Evolutionary conservation across 768 basidiomycete genomes (phyloP), one percentile per base, ranked within the genome.

Genomic region (Zangia roseola): DNA sequence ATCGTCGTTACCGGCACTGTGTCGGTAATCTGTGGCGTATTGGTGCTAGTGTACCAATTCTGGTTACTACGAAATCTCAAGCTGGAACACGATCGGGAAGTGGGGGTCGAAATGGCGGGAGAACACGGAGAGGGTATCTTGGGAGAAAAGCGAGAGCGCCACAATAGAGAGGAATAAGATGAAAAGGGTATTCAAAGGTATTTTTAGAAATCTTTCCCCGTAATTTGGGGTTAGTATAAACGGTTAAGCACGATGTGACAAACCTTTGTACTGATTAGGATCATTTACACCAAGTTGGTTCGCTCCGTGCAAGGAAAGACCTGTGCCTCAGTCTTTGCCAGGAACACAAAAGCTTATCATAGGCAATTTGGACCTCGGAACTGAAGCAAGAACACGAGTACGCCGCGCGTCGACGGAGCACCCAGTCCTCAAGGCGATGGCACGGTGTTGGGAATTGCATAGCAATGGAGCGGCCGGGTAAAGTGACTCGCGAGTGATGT

Each of bases 31-130:
- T 74, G 74, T 52, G 78, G 73, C 21, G 42, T 67, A 6, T 51
- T 81, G 52, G 62, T 65, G 10, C 30, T 66, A 3, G 65, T 74
- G 38, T 80, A 81, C 43, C 68, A 70, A 35, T 62, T 78, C 20
- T 78, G 76, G 73, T 59, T 75, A 42, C 49, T 78, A 36, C 64
- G 72, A 35, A 62, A 68, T 42, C 63, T 80, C 24, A 78, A 69
- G 62, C 61, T 66, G 45, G 66, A 71, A 49, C 79, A 80, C 52
- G 68, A 75, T 47, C 50, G 40, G 28, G 53, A 67, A 44, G 65
- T 77, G 14, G 79, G 78, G 31, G 64, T 62, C 42, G 71, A 78
- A 57, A 49, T 54, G 30, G 68, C 74, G 7, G 78, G 77, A 21
- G 67, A 67, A 38, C 70, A 75, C 47, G 77, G 77, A 13, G 76